Evolutionary conservation across 2,329 filamentous ascomycete genomes (phyloP).

Genomic region (Calonectria fujianensis): DNA sequence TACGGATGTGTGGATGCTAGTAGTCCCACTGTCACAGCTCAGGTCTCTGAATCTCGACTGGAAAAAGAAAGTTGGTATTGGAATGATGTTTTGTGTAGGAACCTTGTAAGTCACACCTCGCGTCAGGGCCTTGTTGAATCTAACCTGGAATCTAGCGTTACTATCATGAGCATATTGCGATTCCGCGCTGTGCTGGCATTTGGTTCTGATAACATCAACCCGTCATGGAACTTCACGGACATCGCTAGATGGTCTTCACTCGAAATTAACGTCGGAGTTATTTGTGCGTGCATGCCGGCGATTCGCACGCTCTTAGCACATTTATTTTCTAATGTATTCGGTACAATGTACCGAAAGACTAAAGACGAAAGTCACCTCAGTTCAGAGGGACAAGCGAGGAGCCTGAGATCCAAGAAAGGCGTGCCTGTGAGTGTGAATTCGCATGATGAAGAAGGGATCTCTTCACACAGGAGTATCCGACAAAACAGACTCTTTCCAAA

Average conservation of each 20-base stretch:
- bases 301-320: constrained; percentile 59
- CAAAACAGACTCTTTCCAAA: too few relatives aligned
- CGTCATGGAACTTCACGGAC: constrained; percentile 59
- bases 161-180: too few relatives aligned
- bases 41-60: constrained; percentile 64
- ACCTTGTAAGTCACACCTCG: constrained; percentile 60
- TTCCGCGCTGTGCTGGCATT: too few relatives aligned
- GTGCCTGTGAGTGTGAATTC: too few relatives aligned
- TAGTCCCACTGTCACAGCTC: constrained; percentile 69
- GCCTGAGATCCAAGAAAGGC: too few relatives aligned
- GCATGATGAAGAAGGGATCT: too few relatives aligned
- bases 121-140: too few relatives aligned
- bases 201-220: constrained; percentile 46
- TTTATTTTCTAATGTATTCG: constrained; percentile 61
- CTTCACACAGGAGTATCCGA: too few relatives aligned
- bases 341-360: constrained; percentile 15
- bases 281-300: constrained; percentile 63
- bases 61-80: constrained; percentile 63
- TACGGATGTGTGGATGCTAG: constrained; percentile 71
- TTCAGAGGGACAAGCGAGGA: too few relatives aligned
- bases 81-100: constrained; percentile 70
- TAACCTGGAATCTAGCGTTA: too few relatives aligned
- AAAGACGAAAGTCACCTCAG: too few relatives aligned
- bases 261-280: constrained; percentile 62
- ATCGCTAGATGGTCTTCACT: constrained; percentile 61